These are phyloP conservation scores for Parachaetomium inaequale DNA, from an alignment of 495 filamentous ascomycete genomes.

Conservation along the genomic window DNA sequence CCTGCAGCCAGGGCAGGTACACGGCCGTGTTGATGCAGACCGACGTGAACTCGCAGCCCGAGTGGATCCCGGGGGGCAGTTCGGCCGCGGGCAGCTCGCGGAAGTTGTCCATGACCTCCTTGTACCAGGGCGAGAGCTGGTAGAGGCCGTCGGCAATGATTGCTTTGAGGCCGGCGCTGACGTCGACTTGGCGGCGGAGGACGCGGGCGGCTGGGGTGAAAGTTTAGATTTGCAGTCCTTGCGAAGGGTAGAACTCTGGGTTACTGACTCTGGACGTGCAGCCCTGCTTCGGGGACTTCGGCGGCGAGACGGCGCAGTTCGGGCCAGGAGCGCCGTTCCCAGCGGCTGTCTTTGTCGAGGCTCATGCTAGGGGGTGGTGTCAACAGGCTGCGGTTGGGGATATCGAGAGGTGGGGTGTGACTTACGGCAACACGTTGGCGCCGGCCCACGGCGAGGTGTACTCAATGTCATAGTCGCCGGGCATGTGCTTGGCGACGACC, in stretches of 20 bases:
- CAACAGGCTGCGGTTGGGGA: neutral
- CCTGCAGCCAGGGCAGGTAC: slow-evolving; percentile 80
- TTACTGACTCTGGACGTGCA: slow-evolving; percentile 88
- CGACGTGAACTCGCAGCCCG: slow-evolving; percentile 68
- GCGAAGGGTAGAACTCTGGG: too few species aligned
- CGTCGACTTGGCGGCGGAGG: slow-evolving; percentile 41
- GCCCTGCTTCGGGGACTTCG: slow-evolving; percentile 78
- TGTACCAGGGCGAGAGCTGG: slow-evolving; percentile 76
- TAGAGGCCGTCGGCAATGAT: slow-evolving; percentile 57
- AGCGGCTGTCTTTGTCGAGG: slow-evolving; percentile 41
- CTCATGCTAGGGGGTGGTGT: slow-evolving; percentile 24
- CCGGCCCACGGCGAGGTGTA: slow-evolving; percentile 96
- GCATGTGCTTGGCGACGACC: slow-evolving; percentile 93
- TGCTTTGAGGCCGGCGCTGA: slow-evolving; percentile 22
- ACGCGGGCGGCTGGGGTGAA: slow-evolving; percentile 45
- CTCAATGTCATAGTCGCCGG: slow-evolving; percentile 95
- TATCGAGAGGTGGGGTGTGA: neutral
- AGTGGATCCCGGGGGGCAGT: slow-evolving; percentile 59
- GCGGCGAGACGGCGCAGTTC: slow-evolving; percentile 61
- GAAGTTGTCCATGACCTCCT: slow-evolving; percentile 68
- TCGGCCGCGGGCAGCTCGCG: slow-evolving; percentile 52
- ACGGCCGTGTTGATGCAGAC: slow-evolving; percentile 89
- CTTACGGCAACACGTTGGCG: slow-evolving; percentile 84
- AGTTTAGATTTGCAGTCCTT: too few species aligned
- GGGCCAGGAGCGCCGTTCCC: slow-evolving; percentile 67